Percentiles rank a stretch among this genome's conserved stretches.
Conservation (phyloP, 306 rosid genomes). For the Pterocarpus macrocarpus region DNA sequence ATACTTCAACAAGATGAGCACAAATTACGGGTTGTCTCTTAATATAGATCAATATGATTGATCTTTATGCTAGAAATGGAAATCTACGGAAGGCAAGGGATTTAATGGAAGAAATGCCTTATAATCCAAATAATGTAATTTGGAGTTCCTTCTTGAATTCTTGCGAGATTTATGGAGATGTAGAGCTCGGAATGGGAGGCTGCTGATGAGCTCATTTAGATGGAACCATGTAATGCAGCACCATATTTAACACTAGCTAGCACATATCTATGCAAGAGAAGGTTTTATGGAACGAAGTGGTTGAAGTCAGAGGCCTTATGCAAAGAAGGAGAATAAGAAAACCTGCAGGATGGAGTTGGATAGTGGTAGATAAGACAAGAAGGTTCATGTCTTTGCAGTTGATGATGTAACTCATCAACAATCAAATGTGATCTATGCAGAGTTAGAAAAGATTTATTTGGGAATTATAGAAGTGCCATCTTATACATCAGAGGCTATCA, state of each 20-base stretch:
- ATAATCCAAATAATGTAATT: conserved; percentile 62
- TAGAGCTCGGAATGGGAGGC: conserved; percentile 68
- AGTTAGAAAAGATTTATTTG: conserved; percentile 32
- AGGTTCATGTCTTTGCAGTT: conserved; percentile 56
- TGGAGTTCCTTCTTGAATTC: conserved; percentile 69
- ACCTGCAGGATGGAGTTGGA: conserved; percentile 62
- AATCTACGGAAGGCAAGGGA: conserved; percentile 63
- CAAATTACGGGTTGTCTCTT: conserved; percentile 53
- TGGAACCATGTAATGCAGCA: conserved; percentile 64
- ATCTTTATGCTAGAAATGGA: conserved; percentile 75
- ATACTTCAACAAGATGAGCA: conserved; percentile 64
- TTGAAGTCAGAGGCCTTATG: conserved; percentile 60
- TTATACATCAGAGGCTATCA: conserved; percentile 8
- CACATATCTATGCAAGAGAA: conserved; percentile 64
- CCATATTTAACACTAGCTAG: conserved; percentile 60
- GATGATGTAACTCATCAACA: conserved; percentile 49
- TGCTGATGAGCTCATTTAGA: conserved; percentile 59
- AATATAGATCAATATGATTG: conserved; percentile 67
- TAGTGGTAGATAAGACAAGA: conserved; percentile 57
- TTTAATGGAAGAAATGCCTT: conserved; percentile 71
- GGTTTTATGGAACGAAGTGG: conserved; percentile 68
- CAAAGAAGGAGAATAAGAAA: conserved; percentile 54
- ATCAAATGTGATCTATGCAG: conserved; percentile 44
- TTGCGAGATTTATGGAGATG: conserved; percentile 66
- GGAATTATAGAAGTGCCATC: conserved; percentile 37